Percentiles rank a stretch among this genome's conserved stretches.
Conservation (phyloP, 208 protist species). For the Trypanosoma caninum region DNA sequence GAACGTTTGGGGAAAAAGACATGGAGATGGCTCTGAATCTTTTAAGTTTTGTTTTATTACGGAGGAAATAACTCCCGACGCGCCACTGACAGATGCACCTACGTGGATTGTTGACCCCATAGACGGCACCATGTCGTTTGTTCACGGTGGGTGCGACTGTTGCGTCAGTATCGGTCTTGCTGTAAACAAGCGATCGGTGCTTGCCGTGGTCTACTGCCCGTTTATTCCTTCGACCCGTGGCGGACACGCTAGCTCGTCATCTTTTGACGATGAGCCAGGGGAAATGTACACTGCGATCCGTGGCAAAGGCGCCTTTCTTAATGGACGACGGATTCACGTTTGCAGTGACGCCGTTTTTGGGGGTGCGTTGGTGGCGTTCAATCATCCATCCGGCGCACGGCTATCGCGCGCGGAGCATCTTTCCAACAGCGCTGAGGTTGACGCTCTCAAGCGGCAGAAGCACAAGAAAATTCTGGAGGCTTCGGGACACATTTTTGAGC, state of each 20-base stretch:
- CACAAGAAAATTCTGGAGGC: slow-evolving; percentile 35
- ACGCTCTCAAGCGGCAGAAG: slow-evolving; percentile 17
- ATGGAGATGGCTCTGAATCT: slow-evolving; percentile 12
- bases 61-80: slow-evolving; percentile 39
- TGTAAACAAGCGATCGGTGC: slow-evolving; percentile 37
- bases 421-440: not conserved
- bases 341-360: slow-evolving; percentile 13
- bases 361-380: slow-evolving; percentile 41
- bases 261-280: no score
- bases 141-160: slow-evolving; percentile 69
- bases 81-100: slow-evolving; percentile 36
- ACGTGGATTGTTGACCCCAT: slow-evolving; percentile 84
- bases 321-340: slow-evolving; percentile 45
- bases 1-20: slow-evolving; percentile 31
- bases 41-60: slow-evolving; percentile 41
- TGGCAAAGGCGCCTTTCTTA: slow-evolving; percentile 56
- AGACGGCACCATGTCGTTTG: slow-evolving; percentile 75
- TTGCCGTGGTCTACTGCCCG: slow-evolving; percentile 71
- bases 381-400: slow-evolving; percentile 33
- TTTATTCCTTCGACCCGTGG: slow-evolving; percentile 31
- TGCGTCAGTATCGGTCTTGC: slow-evolving; percentile 73
- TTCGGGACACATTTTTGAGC: slow-evolving; percentile 24
- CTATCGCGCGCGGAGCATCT: slow-evolving; percentile 25
- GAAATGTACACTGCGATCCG: slow-evolving; percentile 74
- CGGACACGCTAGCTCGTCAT: slow-evolving; percentile 5